Conservation (phyloP, 768 basidiomycete species). For the Boletellus emodensis region DNA sequence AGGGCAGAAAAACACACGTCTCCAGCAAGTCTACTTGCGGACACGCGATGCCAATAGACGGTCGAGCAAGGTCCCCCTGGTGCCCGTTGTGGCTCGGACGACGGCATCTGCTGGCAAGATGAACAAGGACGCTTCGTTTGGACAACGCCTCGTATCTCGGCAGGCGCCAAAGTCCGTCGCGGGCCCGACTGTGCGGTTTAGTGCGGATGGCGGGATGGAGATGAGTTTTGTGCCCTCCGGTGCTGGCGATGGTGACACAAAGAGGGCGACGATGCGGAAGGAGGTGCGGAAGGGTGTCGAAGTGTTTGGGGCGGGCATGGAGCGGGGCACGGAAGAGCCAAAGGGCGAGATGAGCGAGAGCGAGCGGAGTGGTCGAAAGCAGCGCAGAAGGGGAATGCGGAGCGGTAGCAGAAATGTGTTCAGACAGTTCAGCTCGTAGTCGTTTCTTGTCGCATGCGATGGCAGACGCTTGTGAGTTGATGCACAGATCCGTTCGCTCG, state of each 20-base stretch:
- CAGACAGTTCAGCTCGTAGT: conserved; percentile 30
- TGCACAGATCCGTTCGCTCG: neutral
- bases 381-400: conserved; percentile 71
- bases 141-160: conserved; percentile 52
- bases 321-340: conserved; percentile 62
- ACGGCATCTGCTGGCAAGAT: conserved; percentile 24
- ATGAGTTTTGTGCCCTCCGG: conserved; percentile 74
- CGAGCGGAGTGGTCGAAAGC: conserved; percentile 74
- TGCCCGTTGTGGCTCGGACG: conserved; percentile 55
- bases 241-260: conserved; percentile 12
- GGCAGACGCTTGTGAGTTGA: conserved; percentile 22
- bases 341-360: conserved; percentile 51
- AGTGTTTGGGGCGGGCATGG: conserved; percentile 84
- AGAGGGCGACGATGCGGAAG: conserved; percentile 22
- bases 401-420: conserved; percentile 92
- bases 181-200: conserved; percentile 20
- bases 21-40: conserved; percentile 42
- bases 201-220: conserved; percentile 69
- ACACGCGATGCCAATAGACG: conserved; percentile 41
- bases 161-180: conserved; percentile 9
- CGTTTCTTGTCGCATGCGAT: conserved; percentile 2
- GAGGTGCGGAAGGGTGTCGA: conserved; percentile 60
- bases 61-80: conserved; percentile 54
- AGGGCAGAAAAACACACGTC: conserved; percentile 45
- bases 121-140: conserved; percentile 60